These are phyloP conservation scores for Bassia scoparia DNA, from an alignment of 148 eudicot species.

Conservation along the genomic window DNA sequence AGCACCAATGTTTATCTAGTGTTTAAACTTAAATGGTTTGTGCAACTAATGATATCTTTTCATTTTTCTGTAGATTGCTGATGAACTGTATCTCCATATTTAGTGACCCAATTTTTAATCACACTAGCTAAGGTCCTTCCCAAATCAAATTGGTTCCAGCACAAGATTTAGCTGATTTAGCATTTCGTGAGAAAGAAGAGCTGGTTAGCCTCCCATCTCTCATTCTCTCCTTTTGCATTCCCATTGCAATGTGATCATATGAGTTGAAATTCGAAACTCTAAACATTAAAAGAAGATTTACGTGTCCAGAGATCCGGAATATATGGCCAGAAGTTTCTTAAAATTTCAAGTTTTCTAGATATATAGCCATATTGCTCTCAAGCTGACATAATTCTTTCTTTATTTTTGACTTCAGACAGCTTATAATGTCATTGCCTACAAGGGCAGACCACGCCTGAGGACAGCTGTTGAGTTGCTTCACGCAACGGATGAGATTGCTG, in stretches of 20 bases:
- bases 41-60: constrained; percentile 2
- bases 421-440: constrained; percentile 76
- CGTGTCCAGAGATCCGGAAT: background rate
- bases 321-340: background rate
- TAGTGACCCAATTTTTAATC: constrained; percentile 57
- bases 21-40: background rate
- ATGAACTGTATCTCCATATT: constrained; percentile 75
- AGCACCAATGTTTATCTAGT: background rate
- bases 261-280: background rate
- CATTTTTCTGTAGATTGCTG: constrained; percentile 64
- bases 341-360: background rate
- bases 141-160: constrained; percentile 70
- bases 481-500: constrained; percentile 72
- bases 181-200: constrained; percentile 85
- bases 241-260: background rate
- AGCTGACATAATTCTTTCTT: background rate
- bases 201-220: constrained; percentile 40
- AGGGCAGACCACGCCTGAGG: constrained; percentile 68
- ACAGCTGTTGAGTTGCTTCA: constrained; percentile 77
- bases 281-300: background rate
- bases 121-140: constrained; percentile 77
- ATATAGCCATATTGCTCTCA: background rate
- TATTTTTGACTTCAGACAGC: constrained; percentile 40
- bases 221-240: constrained; percentile 3
- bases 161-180: constrained; percentile 62